Evolutionary conservation across 1,139 yeast species (phyloP), one percentile per base, ranked within the genome.

Genomic region (Zygoascus hellenicus): DNA sequence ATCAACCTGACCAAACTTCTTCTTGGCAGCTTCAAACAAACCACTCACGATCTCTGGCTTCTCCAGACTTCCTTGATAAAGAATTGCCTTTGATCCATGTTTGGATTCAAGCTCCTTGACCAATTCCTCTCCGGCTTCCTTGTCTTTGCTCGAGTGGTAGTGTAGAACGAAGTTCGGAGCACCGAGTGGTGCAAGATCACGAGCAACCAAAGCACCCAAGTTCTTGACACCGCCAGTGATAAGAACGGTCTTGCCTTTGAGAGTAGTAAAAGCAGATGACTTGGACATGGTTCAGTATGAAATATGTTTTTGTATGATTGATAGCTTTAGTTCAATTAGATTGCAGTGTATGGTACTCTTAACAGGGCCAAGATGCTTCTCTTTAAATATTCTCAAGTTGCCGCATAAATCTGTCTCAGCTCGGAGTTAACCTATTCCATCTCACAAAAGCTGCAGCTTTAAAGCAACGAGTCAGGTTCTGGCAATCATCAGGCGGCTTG

Each of bases 181-280:
- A n/a, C 84, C 85, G 29, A 66, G 65, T 19, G 62, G 55, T 9
- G 84, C 85, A 42, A 81, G 69, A 48, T 78, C 83, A 34, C 60
- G 62, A n/a, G 81, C 81, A 31, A 81, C 77, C 47, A 67, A 67
- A 22, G 71, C 79, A 42, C 87, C 87, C 50, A 81, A 70, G 63
- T 81, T 80, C 67, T 81, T 81, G 57, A 76, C 77, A 43, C 85
- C 87, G 42, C 86, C 87, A 11, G 85, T 72, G 57, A 81, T 74
- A 42, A 81, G 53, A 16, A 79, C 80, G 42, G 74, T 69, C 62
- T 80, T 77, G 40, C 80, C 83, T 32, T 50, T 40, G 38, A 55
- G 47, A 43, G 49, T 47, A 28, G 47, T 40, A 16, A 49, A 51
- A 14, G 54, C 54, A 32, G 51, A 45, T 9, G 43, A 41, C 38